A percentile compares a stretch with the other conserved stretches of the same genome.
These are phyloP conservation scores for Aspergillus baeticus DNA, from an alignment of 495 filamentous ascomycete species.

Conservation along the genomic window DNA sequence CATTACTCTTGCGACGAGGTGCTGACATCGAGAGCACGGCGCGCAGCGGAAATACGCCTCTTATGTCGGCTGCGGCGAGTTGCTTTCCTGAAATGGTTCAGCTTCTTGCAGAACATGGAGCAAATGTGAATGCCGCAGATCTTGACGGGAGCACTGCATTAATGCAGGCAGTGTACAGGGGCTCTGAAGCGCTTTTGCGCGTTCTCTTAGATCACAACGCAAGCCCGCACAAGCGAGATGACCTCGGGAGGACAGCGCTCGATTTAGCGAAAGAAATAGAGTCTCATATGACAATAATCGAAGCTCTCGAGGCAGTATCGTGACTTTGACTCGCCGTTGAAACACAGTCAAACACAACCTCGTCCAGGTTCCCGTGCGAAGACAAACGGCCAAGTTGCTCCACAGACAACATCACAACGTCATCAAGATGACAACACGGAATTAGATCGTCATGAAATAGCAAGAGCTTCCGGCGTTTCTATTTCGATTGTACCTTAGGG, in stretches of 20 bases:
- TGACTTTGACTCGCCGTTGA: no score
- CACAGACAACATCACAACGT: background rate
- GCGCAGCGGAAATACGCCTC: constrained; percentile 4
- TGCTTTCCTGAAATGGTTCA: constrained; percentile 11
- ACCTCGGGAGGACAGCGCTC: background rate
- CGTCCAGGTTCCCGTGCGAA: background rate
- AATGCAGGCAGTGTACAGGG: background rate
- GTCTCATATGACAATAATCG: background rate
- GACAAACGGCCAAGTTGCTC: background rate
- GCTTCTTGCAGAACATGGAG: constrained; percentile 25
- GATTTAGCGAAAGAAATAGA: background rate
- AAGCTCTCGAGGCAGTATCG: background rate
- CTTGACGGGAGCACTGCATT: constrained; percentile 14
- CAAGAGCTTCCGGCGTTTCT: no score
- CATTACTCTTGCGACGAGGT: constrained; percentile 16
- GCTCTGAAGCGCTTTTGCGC: background rate
- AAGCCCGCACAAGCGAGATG: background rate
- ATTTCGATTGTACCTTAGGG: no score
- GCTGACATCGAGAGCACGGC: constrained; percentile 13
- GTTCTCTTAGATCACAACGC: background rate
- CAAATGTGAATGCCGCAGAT: constrained; percentile 20
- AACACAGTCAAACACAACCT: no score
- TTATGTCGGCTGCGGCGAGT: background rate
- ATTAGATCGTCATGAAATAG: no score
- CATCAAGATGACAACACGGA: no score